phyloP scores from a whole-genome alignment of 2,329 filamentous ascomycete species.

The Calonectria multiphialidica region DNA sequence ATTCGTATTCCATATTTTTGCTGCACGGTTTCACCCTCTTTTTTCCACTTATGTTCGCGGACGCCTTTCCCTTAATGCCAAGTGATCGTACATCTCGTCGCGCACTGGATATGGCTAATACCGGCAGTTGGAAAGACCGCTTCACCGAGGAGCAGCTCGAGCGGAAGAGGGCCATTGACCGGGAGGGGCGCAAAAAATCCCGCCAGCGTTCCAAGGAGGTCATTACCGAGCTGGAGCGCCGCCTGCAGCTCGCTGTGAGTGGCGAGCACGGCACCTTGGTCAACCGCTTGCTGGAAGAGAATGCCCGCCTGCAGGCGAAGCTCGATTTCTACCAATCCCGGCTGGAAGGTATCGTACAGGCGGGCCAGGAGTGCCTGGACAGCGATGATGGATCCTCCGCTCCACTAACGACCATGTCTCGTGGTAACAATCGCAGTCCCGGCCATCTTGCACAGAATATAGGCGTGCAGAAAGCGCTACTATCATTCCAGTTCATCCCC shows the following conservation, averaged over 20 bases:
- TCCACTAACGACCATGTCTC: not conserved
- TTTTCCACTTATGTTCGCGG: too few species aligned
- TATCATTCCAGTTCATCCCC: not conserved
- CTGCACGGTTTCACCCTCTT: too few species aligned
- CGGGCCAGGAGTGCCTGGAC: not conserved
- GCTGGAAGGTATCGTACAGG: not conserved
- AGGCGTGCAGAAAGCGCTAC: too few species aligned
- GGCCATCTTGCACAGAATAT: not conserved
- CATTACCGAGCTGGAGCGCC: not conserved
- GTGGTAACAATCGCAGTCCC: not conserved
- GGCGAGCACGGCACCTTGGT: not conserved
- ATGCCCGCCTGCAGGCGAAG: not conserved
- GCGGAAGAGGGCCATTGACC: not conserved
- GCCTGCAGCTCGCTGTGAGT: not conserved
- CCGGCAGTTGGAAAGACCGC: not conserved
- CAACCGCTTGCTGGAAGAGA: not conserved
- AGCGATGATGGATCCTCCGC: not conserved
- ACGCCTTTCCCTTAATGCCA: too few species aligned
- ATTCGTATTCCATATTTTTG: too few species aligned
- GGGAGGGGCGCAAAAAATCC: not conserved
- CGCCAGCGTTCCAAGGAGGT: not conserved
- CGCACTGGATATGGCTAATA: not conserved
- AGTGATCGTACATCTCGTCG: too few species aligned
- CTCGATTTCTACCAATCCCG: not conserved
- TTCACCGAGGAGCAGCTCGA: conserved; percentile 6